These are phyloP conservation scores for Sphaerulina vaccinii DNA, from an alignment of 2,329 filamentous ascomycete genomes.

Conservation along the genomic window DNA sequence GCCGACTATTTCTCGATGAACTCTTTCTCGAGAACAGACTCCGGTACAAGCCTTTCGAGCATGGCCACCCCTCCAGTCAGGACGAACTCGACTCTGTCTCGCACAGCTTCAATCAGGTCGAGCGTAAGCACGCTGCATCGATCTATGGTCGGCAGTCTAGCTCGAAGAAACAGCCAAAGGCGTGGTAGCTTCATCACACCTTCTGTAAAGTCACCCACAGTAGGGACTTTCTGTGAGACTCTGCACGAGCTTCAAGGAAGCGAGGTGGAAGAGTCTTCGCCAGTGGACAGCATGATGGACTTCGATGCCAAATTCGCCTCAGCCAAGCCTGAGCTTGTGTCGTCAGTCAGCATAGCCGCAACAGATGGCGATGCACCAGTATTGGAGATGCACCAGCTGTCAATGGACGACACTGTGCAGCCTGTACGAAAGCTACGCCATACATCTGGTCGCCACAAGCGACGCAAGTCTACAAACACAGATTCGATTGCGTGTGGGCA, in stretches of 20 bases:
- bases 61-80: conserved; percentile 22
- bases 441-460: conserved; percentile 4
- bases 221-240: conserved; percentile 39
- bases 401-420: not conserved
- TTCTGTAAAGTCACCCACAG: conserved; percentile 32
- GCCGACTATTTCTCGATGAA: conserved; percentile 36
- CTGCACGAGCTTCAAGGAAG: conserved; percentile 43
- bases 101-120: conserved; percentile 40
- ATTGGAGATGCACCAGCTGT: conserved; percentile 22
- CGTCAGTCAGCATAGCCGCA: not conserved
- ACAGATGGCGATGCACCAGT: conserved; percentile 13
- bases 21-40: conserved; percentile 23
- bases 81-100: conserved; percentile 28
- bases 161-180: conserved; percentile 24
- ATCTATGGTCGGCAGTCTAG: conserved; percentile 33
- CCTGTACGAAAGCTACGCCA: conserved; percentile 4
- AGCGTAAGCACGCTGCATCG: conserved; percentile 34
- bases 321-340: not conserved
- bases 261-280: conserved; percentile 21
- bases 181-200: conserved; percentile 9
- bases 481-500: not conserved
- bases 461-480: not conserved
- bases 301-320: not conserved
- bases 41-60: conserved; percentile 22
- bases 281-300: conserved; percentile 4